Base-by-base conservation (phyloP, 2,329 filamentous ascomycete species). In the Alternaria ventricosa region DNA sequence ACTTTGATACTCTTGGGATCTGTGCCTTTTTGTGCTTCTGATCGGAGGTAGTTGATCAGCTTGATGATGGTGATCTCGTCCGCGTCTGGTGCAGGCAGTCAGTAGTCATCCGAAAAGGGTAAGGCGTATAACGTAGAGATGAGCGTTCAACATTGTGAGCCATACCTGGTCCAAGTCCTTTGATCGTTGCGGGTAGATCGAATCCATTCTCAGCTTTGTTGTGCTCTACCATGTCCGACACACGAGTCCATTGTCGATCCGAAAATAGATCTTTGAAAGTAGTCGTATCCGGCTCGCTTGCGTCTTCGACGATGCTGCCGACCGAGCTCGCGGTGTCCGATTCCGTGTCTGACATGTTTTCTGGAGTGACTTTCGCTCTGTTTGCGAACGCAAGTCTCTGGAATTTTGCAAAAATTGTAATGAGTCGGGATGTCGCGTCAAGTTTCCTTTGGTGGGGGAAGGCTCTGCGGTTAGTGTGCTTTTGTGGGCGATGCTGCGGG, bases 31-130 rank as follows among this genome's bases (percentile, higher is more conserved):
- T 78, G 67, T 20, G 79, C 79, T 56, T 82, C 78, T 46, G 76
- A 70, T 25, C 85, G 81, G 20, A 86, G 77, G 67, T 82, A 86
- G 70, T 87, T 87, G 65, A 86, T 67, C 45, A 79, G 61, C 57
- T 78, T 79, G 59, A 78, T 77, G 27, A 77, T 68, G 10, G 67
- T 71, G 11, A 78, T 63, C 46, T 79, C 77, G 44, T 78, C 75
- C n/a, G 71, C 69, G 47, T 71, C 76, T 79, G 51, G 9, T 13
- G 23, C 46, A 27, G 15, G 3, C 12, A 47, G 57, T 76, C 63
- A 72, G 64, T 72, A 47, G 64, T 23, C 50, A 22, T 55, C 63
- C 65, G 22, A 57, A 72, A 66, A 11, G 53, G 69, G 72, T 55
- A 70, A 61, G 33, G 68, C 60, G 63, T 47, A 12, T 5, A 49